Conservation (phyloP, 108 stramenopile species). For the Seminavis robusta region DNA sequence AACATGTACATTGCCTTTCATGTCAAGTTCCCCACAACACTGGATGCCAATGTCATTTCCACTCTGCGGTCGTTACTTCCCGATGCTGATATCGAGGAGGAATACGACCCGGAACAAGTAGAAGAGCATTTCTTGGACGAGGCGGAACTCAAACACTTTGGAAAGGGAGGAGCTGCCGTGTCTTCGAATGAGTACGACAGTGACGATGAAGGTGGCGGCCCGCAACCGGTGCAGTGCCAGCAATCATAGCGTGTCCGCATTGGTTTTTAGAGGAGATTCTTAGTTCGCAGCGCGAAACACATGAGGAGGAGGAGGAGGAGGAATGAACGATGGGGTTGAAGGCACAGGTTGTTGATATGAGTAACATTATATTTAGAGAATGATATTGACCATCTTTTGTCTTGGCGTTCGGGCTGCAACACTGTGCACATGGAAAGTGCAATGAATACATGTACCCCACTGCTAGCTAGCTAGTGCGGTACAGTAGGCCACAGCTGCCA, state of each 20-base stretch:
- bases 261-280: not conserved
- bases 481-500: no score
- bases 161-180: conserved; percentile 75
- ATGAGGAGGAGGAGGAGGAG: no score
- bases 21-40: conserved; percentile 79
- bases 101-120: conserved; percentile 84
- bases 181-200: conserved; percentile 65
- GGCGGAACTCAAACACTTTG: conserved; percentile 88
- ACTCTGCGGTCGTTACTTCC: conserved; percentile 64
- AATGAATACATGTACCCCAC: no score
- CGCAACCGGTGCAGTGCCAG: conserved; percentile 81
- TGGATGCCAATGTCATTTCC: conserved; percentile 43
- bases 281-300: no score
- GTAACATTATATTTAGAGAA: no score
- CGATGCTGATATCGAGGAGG: conserved; percentile 59
- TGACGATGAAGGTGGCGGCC: conserved; percentile 77
- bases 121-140: conserved; percentile 84
- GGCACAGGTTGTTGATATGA: no score
- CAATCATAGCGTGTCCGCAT: no score
- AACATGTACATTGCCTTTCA: conserved; percentile 92
- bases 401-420: no score
- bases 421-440: no score
- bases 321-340: no score
- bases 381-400: no score
- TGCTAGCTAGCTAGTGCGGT: no score